Evolutionary conservation across 768 basidiomycete species (phyloP).

Genomic region (Holtermanniella nyarrowii): DNA sequence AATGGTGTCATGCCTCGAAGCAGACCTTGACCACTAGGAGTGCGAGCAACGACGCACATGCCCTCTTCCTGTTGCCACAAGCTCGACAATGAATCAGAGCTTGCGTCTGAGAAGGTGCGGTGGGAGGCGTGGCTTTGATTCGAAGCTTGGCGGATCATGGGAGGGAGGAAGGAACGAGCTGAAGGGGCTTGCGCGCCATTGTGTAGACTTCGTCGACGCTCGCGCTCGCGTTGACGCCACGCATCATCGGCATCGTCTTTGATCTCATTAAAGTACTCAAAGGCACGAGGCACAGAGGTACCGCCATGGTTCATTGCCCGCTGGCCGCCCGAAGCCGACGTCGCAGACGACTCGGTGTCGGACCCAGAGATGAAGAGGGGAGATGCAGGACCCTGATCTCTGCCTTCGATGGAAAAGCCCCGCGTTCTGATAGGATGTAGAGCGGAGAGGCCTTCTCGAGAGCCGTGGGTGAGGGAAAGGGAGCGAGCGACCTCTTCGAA

Average conservation of each 20-base stretch:
- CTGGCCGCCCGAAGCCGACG: slow-evolving; percentile 10
- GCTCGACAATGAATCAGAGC: slow-evolving; percentile 20
- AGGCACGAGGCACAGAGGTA: slow-evolving; percentile 23
- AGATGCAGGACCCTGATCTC: slow-evolving; percentile 24
- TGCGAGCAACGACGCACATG: slow-evolving; percentile 12
- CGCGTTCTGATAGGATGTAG: slow-evolving; percentile 8
- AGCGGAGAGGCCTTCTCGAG: slow-evolving; percentile 2
- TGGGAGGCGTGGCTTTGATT: neutral
- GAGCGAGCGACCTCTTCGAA: slow-evolving; percentile 18
- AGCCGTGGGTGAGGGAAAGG: slow-evolving; percentile 9
- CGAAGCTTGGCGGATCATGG: slow-evolving; percentile 9
- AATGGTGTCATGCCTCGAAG: slow-evolving; percentile 18
- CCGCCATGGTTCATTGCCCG: neutral
- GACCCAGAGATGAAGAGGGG: slow-evolving; percentile 31
- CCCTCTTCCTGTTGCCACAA: slow-evolving; percentile 16
- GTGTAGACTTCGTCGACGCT: slow-evolving; percentile 24
- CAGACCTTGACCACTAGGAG: slow-evolving; percentile 13
- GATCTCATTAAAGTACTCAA: slow-evolving; percentile 28
- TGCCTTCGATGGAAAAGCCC: slow-evolving; percentile 6
- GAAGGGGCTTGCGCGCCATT: slow-evolving; percentile 6
- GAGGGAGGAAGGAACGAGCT: slow-evolving; percentile 1
- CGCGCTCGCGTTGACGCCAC: slow-evolving; percentile 23
- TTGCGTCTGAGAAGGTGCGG: slow-evolving; percentile 4
- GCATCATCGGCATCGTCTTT: slow-evolving; percentile 29
- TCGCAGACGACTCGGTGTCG: slow-evolving; percentile 20